A percentile compares a stretch with the other conserved stretches of the same genome.
These are phyloP conservation scores for Metarhizium anisopliae DNA, from an alignment of 2,329 filamentous ascomycete species.

Conservation along the genomic window DNA sequence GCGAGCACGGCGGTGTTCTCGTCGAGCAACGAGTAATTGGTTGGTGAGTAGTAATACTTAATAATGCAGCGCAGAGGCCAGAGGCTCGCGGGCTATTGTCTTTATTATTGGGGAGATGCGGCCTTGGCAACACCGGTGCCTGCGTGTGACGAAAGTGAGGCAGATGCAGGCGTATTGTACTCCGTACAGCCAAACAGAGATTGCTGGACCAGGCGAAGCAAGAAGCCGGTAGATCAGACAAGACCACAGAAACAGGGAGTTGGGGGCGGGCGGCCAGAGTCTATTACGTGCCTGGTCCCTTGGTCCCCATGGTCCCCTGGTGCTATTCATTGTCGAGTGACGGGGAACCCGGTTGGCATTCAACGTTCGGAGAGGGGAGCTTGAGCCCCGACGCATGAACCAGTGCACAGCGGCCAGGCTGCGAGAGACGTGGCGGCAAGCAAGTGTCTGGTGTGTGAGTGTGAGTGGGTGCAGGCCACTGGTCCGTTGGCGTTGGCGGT, in stretches of 20 bases:
- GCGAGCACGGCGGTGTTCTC: no score
- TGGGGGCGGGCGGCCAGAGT: neutral
- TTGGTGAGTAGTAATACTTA: no score
- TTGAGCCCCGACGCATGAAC: slow-evolving; percentile 3
- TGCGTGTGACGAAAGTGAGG: neutral
- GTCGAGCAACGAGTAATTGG: no score
- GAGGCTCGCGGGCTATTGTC: neutral
- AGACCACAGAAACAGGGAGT: neutral
- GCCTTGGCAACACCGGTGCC: neutral
- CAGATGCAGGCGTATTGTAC: neutral
- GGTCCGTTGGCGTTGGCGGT: no score
- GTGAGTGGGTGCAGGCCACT: no score
- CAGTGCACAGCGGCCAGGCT: slow-evolving; percentile 2
- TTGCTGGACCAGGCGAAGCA: neutral
- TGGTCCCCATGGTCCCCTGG: no score
- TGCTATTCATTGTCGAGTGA: neutral
- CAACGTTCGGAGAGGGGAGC: neutral
- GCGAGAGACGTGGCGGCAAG: neutral
- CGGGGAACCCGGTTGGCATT: neutral
- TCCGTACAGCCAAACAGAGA: neutral
- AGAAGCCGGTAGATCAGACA: neutral
- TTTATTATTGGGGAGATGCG: neutral
- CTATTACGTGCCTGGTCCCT: neutral
- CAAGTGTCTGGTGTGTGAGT: neutral
- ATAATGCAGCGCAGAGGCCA: neutral